Conservation (phyloP, 306 rosid species). For the Pachyrhizus erosus region DNA sequence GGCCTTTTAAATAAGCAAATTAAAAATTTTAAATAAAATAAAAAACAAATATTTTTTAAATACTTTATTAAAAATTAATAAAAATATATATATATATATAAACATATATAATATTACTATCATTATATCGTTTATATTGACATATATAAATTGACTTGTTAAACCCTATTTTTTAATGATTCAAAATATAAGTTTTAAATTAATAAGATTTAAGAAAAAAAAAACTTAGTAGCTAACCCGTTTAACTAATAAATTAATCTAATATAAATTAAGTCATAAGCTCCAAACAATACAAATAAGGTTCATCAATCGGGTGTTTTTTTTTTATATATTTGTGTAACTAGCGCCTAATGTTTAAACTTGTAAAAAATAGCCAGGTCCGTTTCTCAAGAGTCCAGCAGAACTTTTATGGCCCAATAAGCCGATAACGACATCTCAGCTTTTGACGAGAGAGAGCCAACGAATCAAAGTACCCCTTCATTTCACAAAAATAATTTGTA, state of each 20-base stretch:
- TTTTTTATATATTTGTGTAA: neutral
- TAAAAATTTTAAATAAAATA: too few species aligned
- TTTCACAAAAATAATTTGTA: too few species aligned
- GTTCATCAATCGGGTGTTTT: neutral
- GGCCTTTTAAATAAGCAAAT: too few species aligned
- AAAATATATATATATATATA: too few species aligned
- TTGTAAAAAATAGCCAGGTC: neutral
- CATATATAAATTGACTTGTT: neutral
- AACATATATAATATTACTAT: too few species aligned
- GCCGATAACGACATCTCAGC: neutral
- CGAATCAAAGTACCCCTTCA: neutral
- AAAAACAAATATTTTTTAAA: too few species aligned
- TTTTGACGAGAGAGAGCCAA: neutral
- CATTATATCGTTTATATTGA: neutral
- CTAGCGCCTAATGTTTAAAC: neutral
- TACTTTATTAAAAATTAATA: too few species aligned
- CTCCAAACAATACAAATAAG: neutral
- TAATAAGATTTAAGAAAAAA: too few species aligned
- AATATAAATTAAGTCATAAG: neutral
- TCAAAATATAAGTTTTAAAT: too few species aligned
- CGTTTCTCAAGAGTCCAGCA: neutral
- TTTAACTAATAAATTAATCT: too few species aligned
- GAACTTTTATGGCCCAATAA: neutral
- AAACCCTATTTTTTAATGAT: too few species aligned
- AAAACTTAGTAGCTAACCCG: too few species aligned